Percentiles rank a stretch among this genome's conserved stretches.
phyloP scores from a whole-genome alignment of 2,329 filamentous ascomycete species.

The Graphiopsis chlorocephala region DNA sequence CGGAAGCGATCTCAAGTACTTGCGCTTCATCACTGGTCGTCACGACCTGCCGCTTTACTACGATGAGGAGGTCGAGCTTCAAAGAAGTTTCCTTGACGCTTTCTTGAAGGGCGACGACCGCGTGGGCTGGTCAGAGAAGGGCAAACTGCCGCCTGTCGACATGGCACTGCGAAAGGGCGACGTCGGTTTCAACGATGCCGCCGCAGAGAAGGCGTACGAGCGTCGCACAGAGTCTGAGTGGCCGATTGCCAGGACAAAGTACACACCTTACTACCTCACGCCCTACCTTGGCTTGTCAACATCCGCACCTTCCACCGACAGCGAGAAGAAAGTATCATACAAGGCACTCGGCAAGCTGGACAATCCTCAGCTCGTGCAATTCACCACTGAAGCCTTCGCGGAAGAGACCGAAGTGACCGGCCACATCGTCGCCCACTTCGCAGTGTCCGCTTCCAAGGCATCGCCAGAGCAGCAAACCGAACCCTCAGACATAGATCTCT shows the following conservation, averaged over 20 bases:
- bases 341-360: conserved; percentile 57
- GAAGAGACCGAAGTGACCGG: conserved; percentile 68
- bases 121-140: conserved; percentile 57
- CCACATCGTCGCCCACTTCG: conserved; percentile 62
- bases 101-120: conserved; percentile 67
- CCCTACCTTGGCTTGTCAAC: conserved; percentile 42
- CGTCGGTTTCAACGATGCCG: conserved; percentile 63
- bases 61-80: conserved; percentile 64
- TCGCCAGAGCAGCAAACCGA: conserved; percentile 22
- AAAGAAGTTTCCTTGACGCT: conserved; percentile 66
- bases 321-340: conserved; percentile 45
- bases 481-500: conserved; percentile 61
- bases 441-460: conserved; percentile 49
- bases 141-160: conserved; percentile 59
- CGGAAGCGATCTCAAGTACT: conserved; percentile 65
- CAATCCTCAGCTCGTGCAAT: conserved; percentile 53
- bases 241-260: conserved; percentile 65
- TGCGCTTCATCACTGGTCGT: conserved; percentile 66
- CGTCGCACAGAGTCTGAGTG: conserved; percentile 60
- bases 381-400: conserved; percentile 58
- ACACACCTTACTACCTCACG: conserved; percentile 60
- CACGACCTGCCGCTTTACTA: conserved; percentile 75
- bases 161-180: conserved; percentile 64
- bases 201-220: conserved; percentile 55
- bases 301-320: not conserved